Base-by-base conservation (phyloP, 2,329 filamentous ascomycete species). In the Didymella arachidicola region DNA sequence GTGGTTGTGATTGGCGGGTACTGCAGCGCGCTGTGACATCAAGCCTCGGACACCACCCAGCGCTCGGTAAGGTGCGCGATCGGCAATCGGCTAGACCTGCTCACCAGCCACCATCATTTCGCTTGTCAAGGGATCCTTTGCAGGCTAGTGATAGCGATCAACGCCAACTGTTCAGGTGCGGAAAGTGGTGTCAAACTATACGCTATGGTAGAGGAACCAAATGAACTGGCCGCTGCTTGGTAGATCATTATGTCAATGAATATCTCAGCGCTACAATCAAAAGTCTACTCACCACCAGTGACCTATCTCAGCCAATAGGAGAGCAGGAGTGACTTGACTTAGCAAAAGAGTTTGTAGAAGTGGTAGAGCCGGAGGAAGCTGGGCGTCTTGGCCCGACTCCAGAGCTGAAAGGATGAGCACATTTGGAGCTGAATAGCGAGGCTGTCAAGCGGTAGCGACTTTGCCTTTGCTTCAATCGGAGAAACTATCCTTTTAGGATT, bases 11-110 rank as follows among this genome's bases (percentile, higher is more conserved):
- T 71, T 68, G 57, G 68, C 49, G 51, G 53, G 25, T 14, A 14
- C 14, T 14, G 6, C 53, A 4, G 54, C 62, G 65, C 61, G 60
- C 38, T 30, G 62, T 69, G 67, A 71, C 66, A 64, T 70, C 65
- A 68, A 56, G 48, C 32, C 29, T 61, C 56, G 56, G 38, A 41
- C 19, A 39, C 36, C 36, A 44, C 48, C 45, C 57, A 46, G 22
- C 12, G 22, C 30, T 26, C 25, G 19, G 41, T 42, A 38, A 18
- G 39, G 25, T 47, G 36, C 53, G 41, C 42, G 56, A 61, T 63
- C 57, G 54, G 44, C 57, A 39, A 25, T 61, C 66, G 64, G 66
- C 63, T 62, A 64, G 48, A 58, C 49, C 53, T 69, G 61, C 36
- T 19, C 36, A 19, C 36, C 36, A 19, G 36, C 63, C 63, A 63